Evolutionary conservation across 108 stramenopile species (phyloP), one percentile per base, ranked within the genome.

Genomic region (Cyclotella atomus): DNA sequence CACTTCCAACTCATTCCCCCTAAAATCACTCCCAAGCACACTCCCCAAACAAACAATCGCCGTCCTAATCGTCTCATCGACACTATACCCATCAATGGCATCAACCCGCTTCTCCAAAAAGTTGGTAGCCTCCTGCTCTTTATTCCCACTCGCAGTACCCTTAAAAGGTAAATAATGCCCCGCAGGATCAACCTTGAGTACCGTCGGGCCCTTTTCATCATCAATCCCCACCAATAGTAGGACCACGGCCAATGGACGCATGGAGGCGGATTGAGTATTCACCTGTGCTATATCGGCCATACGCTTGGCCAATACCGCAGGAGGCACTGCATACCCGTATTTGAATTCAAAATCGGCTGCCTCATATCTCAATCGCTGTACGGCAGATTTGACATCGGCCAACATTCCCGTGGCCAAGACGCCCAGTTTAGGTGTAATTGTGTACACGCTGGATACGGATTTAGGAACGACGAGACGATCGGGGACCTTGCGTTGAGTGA

Each of bases 221-320:
- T 99, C 99, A 16, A 99, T 90, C 36, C 95, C 97, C 65, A 97
- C 83, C 21, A 99, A 85, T 9, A 98, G 71, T 28, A 89, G 90
- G 54, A 97, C 90, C 62, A 76, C 81, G 12, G 98, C 98, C 77
- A 99, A 71, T 9, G 96, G 94, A 35, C 99, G 92, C 90, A 95
- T 91, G 17, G 75, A 77, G 9, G 98, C 97, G 53, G 88, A 81
- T 85, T 99, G 99, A 24, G 99, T 99, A 80, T 98, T 96, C 45
- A 99, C 96, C 89, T 99, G 96, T 14, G 95, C 90, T 60, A 98
- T 83, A 84, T 99, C 99, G 19, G 98, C 99, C 87, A 99, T 96
- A 23, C 98, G 84, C 59, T 94, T 89, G 32, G 99, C 96, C 44
- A 99, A 76, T 7, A 93, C 91, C 16, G 84, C 68, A 3, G 90